Base-by-base conservation (phyloP, 768 basidiomycete species). In the Hypholoma fasciculare region DNA sequence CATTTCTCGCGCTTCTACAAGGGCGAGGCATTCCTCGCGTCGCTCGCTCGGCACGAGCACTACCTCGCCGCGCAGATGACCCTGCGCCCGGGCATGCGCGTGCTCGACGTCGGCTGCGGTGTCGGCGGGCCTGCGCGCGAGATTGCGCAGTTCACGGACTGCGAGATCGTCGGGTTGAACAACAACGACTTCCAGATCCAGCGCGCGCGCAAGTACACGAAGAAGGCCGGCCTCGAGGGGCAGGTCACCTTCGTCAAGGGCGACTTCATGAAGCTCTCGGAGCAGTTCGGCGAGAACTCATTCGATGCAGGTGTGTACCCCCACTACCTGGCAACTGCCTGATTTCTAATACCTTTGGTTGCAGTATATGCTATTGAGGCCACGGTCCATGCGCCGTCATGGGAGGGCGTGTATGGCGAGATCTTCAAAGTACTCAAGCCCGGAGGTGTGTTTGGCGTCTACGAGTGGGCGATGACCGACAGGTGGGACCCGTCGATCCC, bases 381-480 rank as follows among this genome's bases (percentile, higher is more conserved):
- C 1, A 99, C 97, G 26, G 90, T 90, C 37, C 97, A 99, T 68
- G 95, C 97, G 1, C 97, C 97, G 1, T 86, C 88, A 23, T 98
- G 90, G 82, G 96, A 97, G 69, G 95, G 95, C 53, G 91, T 98
- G 17, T 99, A 98, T 68, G 85, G 89, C 47, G 87, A 98, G 74
- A 59, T 48, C 34, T 44, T 39, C 51, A 40, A 58, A 36, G 56
- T 57, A 11, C 48, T 57, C 47, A 57, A 57, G 56, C 56, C 56
- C 26, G 56, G 56, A 49, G 56, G 56, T 11, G 48, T 57, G 91
- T 97, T 97, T 73, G 96, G 96, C 68, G 91, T 98, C 38, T 99
- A 98, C 74, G 97, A 98, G 72, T 99, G 96, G 96, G 89, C 87
- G 74, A 98, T 99, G 97, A 98, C 97, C 17, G 95, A 98, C 72